phyloP scores from a whole-genome alignment of 768 basidiomycete genomes.

The Xerocomellus dryophilus region DNA sequence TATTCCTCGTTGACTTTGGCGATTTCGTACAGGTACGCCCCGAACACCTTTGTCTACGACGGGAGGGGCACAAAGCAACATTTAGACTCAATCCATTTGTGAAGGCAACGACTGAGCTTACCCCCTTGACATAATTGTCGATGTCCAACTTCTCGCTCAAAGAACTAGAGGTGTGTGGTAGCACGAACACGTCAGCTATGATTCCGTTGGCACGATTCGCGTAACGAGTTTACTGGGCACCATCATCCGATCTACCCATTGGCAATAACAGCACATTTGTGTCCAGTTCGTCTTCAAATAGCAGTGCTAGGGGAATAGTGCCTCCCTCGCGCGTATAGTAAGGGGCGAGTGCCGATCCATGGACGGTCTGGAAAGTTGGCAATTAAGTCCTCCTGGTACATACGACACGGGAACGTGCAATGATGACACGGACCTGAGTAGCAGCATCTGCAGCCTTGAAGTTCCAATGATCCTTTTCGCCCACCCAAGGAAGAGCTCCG shows the following conservation, averaged over 20 bases:
- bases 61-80: neutral
- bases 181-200: neutral
- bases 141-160: neutral
- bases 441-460: constrained; percentile 80
- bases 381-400: neutral
- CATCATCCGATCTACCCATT: constrained; percentile 90
- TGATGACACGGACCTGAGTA: constrained; percentile 48
- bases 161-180: neutral
- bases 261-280: constrained; percentile 83
- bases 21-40: constrained; percentile 11
- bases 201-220: neutral
- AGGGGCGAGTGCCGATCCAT: constrained; percentile 46
- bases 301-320: constrained; percentile 83
- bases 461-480: constrained; percentile 80
- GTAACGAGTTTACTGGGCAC: constrained; percentile 62
- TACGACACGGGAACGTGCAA: too few relatives aligned
- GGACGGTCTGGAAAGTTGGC: neutral
- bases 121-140: too few relatives aligned
- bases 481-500: constrained; percentile 84
- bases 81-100: constrained; percentile 26
- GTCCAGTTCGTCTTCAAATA: constrained; percentile 76
- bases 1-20: neutral
- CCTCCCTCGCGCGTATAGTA: constrained; percentile 67
- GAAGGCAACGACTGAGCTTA: too few relatives aligned
- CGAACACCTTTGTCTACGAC: constrained; percentile 14